These are phyloP conservation scores for Xylariaceae sp. DNA, from an alignment of 2,329 filamentous ascomycete species.

Conservation along the genomic window DNA sequence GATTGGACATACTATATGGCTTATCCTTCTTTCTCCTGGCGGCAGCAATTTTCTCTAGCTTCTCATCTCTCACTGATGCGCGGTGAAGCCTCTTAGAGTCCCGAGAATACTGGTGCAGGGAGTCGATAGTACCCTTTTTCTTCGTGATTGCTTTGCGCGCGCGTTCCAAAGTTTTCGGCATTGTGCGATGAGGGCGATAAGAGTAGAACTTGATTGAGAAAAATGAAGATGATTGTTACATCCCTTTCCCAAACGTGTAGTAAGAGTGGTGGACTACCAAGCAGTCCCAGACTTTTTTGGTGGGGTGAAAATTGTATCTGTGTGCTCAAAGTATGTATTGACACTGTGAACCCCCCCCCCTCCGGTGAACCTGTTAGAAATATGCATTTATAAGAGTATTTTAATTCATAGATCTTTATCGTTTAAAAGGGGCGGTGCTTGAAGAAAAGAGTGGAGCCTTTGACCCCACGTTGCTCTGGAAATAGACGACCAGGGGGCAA, in stretches of 20 bases:
- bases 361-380: too few relatives aligned
- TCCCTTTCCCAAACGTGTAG: not conserved
- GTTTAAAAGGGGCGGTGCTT: too few relatives aligned
- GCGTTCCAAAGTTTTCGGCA: constrained; percentile 82
- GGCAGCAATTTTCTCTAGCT: constrained; percentile 74
- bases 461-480: constrained; percentile 36
- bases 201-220: not conserved
- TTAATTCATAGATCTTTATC: too few relatives aligned
- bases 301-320: constrained; percentile 25
- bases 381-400: too few relatives aligned
- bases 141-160: constrained; percentile 89
- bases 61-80: constrained; percentile 82
- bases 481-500: constrained; percentile 24
- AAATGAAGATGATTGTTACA: not conserved
- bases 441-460: not conserved
- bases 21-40: constrained; percentile 76
- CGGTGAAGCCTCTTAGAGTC: constrained; percentile 83
- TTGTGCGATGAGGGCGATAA: constrained; percentile 45
- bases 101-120: constrained; percentile 86
- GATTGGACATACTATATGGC: constrained; percentile 65
- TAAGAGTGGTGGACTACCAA: not conserved
- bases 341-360: constrained; percentile 18
- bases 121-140: constrained; percentile 77
- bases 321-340: not conserved
- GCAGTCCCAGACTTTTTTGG: constrained; percentile 4